Conservation (phyloP, 306 rosid species). For the Corylus avellana region DNA sequence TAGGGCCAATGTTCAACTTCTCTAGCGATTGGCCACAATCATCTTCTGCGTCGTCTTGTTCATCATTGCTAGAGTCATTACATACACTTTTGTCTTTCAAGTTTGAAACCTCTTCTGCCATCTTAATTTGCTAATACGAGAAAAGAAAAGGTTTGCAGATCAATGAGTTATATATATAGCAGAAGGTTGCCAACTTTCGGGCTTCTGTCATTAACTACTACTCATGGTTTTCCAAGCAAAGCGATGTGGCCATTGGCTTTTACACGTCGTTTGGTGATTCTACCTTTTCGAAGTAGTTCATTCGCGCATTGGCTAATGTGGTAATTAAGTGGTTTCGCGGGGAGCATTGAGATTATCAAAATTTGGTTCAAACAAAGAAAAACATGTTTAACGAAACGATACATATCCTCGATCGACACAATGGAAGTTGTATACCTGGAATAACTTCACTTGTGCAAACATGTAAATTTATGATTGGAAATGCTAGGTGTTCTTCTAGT, state of each 20-base stretch:
- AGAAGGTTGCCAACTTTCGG: background rate
- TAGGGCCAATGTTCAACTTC: constrained; percentile 14
- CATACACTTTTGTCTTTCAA: background rate
- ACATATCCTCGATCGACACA: no score
- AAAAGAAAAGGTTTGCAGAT: background rate
- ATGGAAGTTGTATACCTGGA: no score
- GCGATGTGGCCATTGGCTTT: background rate
- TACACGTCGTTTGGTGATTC: background rate
- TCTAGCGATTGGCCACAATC: background rate
- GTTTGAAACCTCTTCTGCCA: constrained; percentile 4
- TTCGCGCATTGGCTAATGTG: no score
- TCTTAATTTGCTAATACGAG: background rate
- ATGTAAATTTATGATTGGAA: no score
- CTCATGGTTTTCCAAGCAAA: background rate
- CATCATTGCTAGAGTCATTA: no score
- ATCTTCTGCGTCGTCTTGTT: background rate
- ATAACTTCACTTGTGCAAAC: no score
- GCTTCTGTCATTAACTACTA: background rate
- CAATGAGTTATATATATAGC: background rate
- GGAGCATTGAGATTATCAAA: no score
- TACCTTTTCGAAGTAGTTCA: no score
- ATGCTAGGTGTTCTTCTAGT: no score
- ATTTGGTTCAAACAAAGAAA: no score
- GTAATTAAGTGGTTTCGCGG: no score
- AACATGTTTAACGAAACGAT: no score